Evolutionary conservation across 257 asterid species (phyloP), one percentile per base, ranked within the genome.

Genomic region (Scutellaria minor): DNA sequence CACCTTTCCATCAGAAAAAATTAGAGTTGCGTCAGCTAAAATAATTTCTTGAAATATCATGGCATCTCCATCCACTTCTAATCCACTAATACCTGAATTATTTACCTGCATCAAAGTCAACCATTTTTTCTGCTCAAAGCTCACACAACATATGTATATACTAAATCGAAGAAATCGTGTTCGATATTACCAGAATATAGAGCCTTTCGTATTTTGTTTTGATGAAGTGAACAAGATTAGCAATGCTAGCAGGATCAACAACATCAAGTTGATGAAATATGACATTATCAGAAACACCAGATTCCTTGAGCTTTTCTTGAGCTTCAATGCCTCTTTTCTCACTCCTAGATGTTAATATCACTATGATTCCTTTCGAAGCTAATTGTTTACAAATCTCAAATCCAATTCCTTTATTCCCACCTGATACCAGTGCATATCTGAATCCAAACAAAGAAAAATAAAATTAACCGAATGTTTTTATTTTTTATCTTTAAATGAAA

Each of bases 401-500:
- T 10, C 88, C 88, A 18, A 87, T 81, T 11, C 92, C 90, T 69
- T 76, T 85, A 64, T 85, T 87, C n/a, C 77, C 85, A 5, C 89
- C 89, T 0, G 84, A 80, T 1, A 87, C 78, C 9, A 82, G 80
- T 5, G 89, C 92, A 77, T 72, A 79, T 60, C 85, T 87, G 54
- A 8, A 60, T 0, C 11, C 6, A 40, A 2, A 7, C 7, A 5
- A 3, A 53, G 3, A 66, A 4, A 20, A 6, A 55, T 0, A 54
- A 15, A 18, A 18, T 18, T 18, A 18, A 18, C 18, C 18, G 0
- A 18, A 18, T 18, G 18, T 18, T 18, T 18, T 18, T 18, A 18
- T 18, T 18, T 18, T 18, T 18, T 18, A 18, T 18, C 18, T 18
- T 18, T 18, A 18, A 18, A 18, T 18, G 18, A 18, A 18, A 18